phyloP scores from a whole-genome alignment of 768 basidiomycete genomes.

The Albatrellus ellisii region DNA sequence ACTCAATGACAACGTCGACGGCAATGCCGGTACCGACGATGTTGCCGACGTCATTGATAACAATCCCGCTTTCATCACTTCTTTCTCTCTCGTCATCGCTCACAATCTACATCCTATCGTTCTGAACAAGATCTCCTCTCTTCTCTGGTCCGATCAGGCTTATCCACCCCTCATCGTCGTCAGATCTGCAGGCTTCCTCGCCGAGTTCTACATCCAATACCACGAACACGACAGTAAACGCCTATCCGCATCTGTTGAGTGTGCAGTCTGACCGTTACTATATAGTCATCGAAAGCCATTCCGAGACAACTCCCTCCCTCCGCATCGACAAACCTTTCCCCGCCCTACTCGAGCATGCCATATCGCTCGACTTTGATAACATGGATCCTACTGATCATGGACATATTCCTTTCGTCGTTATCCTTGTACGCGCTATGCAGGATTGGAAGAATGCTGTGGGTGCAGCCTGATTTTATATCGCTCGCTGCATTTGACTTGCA shows the following conservation, averaged over 20 bases:
- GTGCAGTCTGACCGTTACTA: not conserved
- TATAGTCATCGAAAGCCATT: constrained; percentile 80
- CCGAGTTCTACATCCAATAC: constrained; percentile 80
- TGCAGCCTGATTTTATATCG: not conserved
- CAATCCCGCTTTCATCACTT: constrained; percentile 38
- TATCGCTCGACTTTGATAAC: constrained; percentile 53
- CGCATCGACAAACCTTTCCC: constrained; percentile 88
- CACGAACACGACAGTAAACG: constrained; percentile 72
- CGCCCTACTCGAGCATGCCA: constrained; percentile 58
- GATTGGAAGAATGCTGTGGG: constrained; percentile 71
- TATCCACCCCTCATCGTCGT: constrained; percentile 64
- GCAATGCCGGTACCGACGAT: constrained; percentile 42
- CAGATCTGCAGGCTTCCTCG: constrained; percentile 80
- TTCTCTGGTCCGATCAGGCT: constrained; percentile 55
- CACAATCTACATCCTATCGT: constrained; percentile 57
- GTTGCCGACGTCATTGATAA: constrained; percentile 45
- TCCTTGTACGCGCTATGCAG: constrained; percentile 72
- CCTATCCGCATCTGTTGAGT: not conserved
- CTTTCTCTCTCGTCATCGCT: constrained; percentile 72
- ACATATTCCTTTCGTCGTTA: constrained; percentile 83
- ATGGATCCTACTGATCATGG: constrained; percentile 86
- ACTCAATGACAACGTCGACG: constrained; percentile 80
- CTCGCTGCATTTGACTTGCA: not conserved
- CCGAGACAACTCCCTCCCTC: constrained; percentile 60
- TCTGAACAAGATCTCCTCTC: constrained; percentile 43